These are phyloP conservation scores for Remersonia thermophila DNA, from an alignment of 2,329 filamentous ascomycete species.

Conservation along the genomic window DNA sequence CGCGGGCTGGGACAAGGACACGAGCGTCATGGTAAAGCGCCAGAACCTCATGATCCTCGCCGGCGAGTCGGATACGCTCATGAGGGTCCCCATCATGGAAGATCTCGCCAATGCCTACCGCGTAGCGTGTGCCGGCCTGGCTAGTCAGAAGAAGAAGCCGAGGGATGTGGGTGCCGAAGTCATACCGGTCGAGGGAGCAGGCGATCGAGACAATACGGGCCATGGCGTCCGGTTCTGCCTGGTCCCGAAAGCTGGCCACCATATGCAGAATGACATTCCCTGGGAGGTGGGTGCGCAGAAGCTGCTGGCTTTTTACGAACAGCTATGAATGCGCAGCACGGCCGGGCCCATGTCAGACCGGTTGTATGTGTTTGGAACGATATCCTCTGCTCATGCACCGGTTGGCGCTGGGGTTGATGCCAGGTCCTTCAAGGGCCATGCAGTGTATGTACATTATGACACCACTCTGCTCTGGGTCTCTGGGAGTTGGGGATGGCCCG, in stretches of 20 bases:
- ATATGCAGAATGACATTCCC: slow-evolving; percentile 39
- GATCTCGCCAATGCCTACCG: slow-evolving; percentile 29
- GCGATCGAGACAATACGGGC: slow-evolving; percentile 18
- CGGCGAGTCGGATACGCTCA: slow-evolving; percentile 29
- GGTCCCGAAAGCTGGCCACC: slow-evolving; percentile 35
- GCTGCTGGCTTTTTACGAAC: slow-evolving; percentile 29
- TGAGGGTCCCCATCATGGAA: slow-evolving; percentile 26
- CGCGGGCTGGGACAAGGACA: slow-evolving; percentile 16
- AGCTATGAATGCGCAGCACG: slow-evolving; percentile 14
- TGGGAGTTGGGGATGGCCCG: too few relatives aligned
- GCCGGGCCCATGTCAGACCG: too few relatives aligned
- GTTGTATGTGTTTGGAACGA: too few relatives aligned
- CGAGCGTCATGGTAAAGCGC: background rate
- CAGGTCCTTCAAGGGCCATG: too few relatives aligned
- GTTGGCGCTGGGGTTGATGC: too few relatives aligned
- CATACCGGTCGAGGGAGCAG: slow-evolving; percentile 12
- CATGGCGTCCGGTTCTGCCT: slow-evolving; percentile 29
- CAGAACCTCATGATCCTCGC: slow-evolving; percentile 28
- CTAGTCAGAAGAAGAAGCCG: slow-evolving; percentile 19
- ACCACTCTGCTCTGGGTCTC: too few relatives aligned
- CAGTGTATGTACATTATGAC: too few relatives aligned
- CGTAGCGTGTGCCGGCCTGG: slow-evolving; percentile 21
- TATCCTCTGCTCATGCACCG: too few relatives aligned
- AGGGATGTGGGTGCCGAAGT: slow-evolving; percentile 14
- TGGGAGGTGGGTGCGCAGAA: slow-evolving; percentile 36